Evolutionary conservation across 306 rosid genomes (phyloP).

Genomic region (Geum urbanum): DNA sequence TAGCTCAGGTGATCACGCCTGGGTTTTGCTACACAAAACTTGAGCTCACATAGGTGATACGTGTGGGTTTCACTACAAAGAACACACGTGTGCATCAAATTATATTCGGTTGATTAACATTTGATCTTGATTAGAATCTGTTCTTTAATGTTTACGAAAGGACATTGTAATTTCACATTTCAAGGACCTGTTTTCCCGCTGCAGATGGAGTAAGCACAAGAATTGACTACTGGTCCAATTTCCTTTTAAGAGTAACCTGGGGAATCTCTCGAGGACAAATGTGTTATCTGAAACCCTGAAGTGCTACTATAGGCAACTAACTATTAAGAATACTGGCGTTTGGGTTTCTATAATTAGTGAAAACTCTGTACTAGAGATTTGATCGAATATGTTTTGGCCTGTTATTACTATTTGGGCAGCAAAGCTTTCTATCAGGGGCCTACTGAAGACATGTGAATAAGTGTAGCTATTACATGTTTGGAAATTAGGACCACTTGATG

Average conservation of each 20-base stretch:
- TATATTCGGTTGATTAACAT: not conserved
- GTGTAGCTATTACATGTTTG: slow-evolving; percentile 12
- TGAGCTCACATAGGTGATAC: too few relatives aligned
- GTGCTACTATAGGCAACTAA: slow-evolving; percentile 29
- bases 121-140: not conserved
- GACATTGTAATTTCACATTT: too few relatives aligned
- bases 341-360: slow-evolving; percentile 40
- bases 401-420: not conserved
- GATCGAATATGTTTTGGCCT: slow-evolving; percentile 22
- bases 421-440: slow-evolving; percentile 30
- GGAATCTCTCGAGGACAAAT: not conserved
- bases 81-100: not conserved
- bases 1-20: too few relatives aligned
- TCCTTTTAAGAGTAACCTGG: slow-evolving; percentile 13
- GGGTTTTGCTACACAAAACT: too few relatives aligned
- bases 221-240: slow-evolving; percentile 15
- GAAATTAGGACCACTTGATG: slow-evolving; percentile 47
- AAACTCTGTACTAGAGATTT: slow-evolving; percentile 28
- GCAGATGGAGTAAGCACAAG: slow-evolving; percentile 18
- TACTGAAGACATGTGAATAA: slow-evolving; percentile 10
- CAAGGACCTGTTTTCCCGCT: not conserved
- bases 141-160: not conserved
- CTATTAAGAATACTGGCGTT: slow-evolving; percentile 16
- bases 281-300: slow-evolving; percentile 5
- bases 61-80: not conserved